phyloP scores from a whole-genome alignment of 2,329 filamentous ascomycete genomes.

The Hypomyces rosellus region DNA sequence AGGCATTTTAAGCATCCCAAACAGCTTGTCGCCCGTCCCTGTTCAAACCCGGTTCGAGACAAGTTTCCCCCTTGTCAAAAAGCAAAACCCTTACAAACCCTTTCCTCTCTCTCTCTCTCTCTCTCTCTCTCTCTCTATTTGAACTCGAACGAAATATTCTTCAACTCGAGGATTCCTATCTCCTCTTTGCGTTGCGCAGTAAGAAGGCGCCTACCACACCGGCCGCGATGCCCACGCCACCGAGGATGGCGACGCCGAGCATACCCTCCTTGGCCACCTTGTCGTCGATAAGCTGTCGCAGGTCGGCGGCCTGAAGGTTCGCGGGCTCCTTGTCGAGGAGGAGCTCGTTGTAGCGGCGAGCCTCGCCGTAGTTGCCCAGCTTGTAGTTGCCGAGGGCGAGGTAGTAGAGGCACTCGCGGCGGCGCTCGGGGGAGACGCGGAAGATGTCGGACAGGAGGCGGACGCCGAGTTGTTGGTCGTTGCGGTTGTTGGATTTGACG shows the following conservation, averaged over 20 bases:
- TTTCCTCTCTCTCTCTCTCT: neutral
- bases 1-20: neutral
- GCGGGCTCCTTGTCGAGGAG: conserved; percentile 84
- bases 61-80: too few species aligned
- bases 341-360: conserved; percentile 87
- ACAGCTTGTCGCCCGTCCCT: too few species aligned
- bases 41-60: too few species aligned
- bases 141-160: neutral
- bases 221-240: conserved; percentile 84
- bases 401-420: conserved; percentile 97
- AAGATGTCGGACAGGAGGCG: conserved; percentile 95
- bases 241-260: conserved; percentile 90
- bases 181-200: conserved; percentile 65
- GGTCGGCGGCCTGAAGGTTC: conserved; percentile 83
- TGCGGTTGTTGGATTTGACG: conserved; percentile 80
- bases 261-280: conserved; percentile 93
- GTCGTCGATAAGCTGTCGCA: conserved; percentile 86
- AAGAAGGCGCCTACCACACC: conserved; percentile 88
- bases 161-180: conserved; percentile 26
- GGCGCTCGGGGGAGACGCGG: conserved; percentile 82
- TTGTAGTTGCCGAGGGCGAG: conserved; percentile 97
- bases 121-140: neutral
- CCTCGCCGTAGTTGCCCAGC: conserved; percentile 94
- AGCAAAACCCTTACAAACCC: too few species aligned
- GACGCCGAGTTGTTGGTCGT: conserved; percentile 90